Evolutionary conservation across 2,329 filamentous ascomycete genomes (phyloP), one percentile per base, ranked within the genome.

Genomic region (Aschersonia sp.): DNA sequence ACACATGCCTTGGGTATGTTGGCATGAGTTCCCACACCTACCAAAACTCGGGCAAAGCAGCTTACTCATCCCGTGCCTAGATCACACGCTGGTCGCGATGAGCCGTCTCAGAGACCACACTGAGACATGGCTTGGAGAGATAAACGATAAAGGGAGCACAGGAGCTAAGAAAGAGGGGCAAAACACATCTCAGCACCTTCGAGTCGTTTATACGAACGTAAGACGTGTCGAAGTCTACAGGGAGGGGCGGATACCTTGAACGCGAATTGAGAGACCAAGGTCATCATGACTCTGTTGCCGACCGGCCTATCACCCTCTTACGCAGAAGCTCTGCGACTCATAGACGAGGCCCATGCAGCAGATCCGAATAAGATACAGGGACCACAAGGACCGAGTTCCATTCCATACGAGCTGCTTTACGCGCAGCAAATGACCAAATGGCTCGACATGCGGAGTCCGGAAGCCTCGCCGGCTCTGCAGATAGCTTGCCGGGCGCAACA

Each of bases 401-500:
- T 80, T 1, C 84, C 86, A 1, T 89, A 87, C 65, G 88, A 94
- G 65, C 78, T 91, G 1, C 80, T 88, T 67, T 94, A 94, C 61
- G 85, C 87, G 5, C 73, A 74, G 46, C 80, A 87, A 63, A 89
- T 89, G 83, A 87, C 83, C 46, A 66, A 69, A 32, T 92, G 85
- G 73, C 80, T 94, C 32, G 60, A 69, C 6, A 65, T 73, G 12
- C 77, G 80, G 52, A 65, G 66, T 6, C 79, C 85, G 0, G 55
- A 70, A 31, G 80, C 86, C 1, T 79, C 82, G 2, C 80, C 82
- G 1, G 65, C 77, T 30, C 71, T 94, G 47, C 78, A 78, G 52
- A 72, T 92, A 44, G 88, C 88, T 20, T 84, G 89, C 54, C 81
- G 86, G 54, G 87, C 86, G 9, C 88, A 94, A 63, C 88, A 94